phyloP scores from a whole-genome alignment of 352 stramenopile species.

The Phytophthora fragariae region DNA sequence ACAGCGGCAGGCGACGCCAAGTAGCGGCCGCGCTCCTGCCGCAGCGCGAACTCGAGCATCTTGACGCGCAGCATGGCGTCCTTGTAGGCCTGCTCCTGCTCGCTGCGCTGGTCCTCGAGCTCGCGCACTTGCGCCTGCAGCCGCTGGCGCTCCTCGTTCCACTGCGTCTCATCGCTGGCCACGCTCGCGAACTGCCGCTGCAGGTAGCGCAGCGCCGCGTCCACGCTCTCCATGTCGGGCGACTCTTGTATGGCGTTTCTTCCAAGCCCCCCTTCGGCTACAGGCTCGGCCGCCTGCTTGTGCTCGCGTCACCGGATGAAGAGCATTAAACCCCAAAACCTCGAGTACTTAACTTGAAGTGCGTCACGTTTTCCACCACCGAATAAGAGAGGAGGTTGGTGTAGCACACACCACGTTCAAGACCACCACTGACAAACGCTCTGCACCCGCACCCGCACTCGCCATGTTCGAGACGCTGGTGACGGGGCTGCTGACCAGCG shows the following conservation, averaged over 20 bases:
- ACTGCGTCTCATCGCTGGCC: conserved; percentile 74
- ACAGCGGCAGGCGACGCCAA: conserved; percentile 77
- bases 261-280: conserved; percentile 10
- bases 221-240: conserved; percentile 81
- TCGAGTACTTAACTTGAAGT: conserved; percentile 23
- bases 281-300: conserved; percentile 19
- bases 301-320: conserved; percentile 21
- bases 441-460: background rate
- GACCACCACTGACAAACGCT: conserved; percentile 6
- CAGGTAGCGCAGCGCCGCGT: conserved; percentile 85
- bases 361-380: background rate
- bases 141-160: conserved; percentile 79
- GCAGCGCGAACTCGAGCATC: conserved; percentile 90
- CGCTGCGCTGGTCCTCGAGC: conserved; percentile 73
- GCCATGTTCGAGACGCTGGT: conserved; percentile 91
- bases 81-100: conserved; percentile 88
- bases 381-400: background rate
- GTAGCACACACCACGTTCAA: conserved; percentile 2
- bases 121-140: conserved; percentile 82
- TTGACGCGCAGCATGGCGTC: conserved; percentile 87
- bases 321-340: background rate
- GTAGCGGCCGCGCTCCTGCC: conserved; percentile 82
- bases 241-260: conserved; percentile 9
- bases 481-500: conserved; percentile 83
- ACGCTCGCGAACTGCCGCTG: conserved; percentile 87